These are phyloP conservation scores for Liquidambar formosana DNA, from an alignment of 164 flowering plant genomes.

Conservation along the genomic window DNA sequence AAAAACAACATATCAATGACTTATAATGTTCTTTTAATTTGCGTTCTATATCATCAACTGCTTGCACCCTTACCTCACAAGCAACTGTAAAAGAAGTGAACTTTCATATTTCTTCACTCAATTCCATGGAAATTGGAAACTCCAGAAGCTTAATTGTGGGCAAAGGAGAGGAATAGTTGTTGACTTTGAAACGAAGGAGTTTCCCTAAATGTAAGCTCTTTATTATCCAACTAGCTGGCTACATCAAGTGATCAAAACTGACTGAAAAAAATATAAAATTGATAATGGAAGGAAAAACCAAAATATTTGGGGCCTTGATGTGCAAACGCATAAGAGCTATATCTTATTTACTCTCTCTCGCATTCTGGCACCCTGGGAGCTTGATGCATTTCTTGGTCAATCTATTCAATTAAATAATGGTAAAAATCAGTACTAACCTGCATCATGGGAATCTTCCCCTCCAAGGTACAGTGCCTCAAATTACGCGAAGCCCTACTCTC, in stretches of 20 bases:
- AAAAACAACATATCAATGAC: neutral
- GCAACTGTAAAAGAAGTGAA: neutral
- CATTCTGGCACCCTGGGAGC: neutral
- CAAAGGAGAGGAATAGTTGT: conserved; percentile 13
- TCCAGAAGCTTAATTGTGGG: conserved; percentile 21
- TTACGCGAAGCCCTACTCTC: conserved; percentile 62
- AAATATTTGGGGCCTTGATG: too few species aligned
- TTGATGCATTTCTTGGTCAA: neutral
- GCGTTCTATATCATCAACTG: neutral
- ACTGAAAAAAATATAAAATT: neutral
- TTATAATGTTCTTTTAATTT: neutral
- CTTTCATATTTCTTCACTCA: conserved; percentile 48
- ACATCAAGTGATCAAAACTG: conserved; percentile 24
- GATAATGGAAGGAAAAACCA: neutral
- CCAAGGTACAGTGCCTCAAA: conserved; percentile 70
- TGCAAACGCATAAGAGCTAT: too few species aligned
- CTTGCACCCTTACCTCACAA: conserved; percentile 7
- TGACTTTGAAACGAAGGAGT: conserved; percentile 50
- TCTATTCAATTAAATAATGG: neutral
- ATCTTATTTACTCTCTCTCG: neutral
- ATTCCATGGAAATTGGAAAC: conserved; percentile 18
- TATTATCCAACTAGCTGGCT: conserved; percentile 78
- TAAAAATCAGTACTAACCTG: conserved; percentile 45
- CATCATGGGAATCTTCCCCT: conserved; percentile 56
- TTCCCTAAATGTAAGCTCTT: conserved; percentile 63